Percentiles rank a stretch among this genome's conserved stretches.
Conservation (phyloP, 2,329 filamentous ascomycete species). For the Colletotrichum musae region DNA sequence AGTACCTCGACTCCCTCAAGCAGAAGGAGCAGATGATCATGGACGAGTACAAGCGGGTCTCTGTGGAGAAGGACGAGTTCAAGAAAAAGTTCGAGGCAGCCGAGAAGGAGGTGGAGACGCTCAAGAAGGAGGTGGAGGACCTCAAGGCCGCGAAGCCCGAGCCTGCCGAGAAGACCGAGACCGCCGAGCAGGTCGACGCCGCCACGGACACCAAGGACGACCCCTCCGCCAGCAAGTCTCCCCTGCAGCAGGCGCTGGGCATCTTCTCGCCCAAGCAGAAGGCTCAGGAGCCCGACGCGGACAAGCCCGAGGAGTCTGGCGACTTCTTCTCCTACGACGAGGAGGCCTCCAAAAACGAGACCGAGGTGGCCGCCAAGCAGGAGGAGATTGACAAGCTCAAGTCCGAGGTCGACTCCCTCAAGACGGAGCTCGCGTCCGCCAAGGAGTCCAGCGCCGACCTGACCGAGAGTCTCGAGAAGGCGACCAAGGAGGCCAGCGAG, state of each 20-base stretch:
- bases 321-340: constrained; percentile 95
- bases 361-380: constrained; percentile 78
- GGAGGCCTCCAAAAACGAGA: constrained; percentile 86
- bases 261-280: constrained; percentile 66
- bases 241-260: constrained; percentile 62
- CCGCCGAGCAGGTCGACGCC: constrained; percentile 27
- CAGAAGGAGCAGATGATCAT: constrained; percentile 92
- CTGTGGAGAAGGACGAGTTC: constrained; percentile 83
- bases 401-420: constrained; percentile 76
- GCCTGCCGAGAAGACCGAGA: constrained; percentile 48
- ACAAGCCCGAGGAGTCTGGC: constrained; percentile 58
- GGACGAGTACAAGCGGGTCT: constrained; percentile 91
- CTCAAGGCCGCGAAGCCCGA: constrained; percentile 53
- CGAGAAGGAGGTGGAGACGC: constrained; percentile 73
- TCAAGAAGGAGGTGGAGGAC: constrained; percentile 70
- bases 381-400: constrained; percentile 80
- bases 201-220: constrained; percentile 48
- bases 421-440: constrained; percentile 78
- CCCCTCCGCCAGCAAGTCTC: constrained; percentile 56
- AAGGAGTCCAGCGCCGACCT: constrained; percentile 80
- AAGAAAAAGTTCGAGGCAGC: constrained; percentile 83
- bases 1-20: constrained; percentile 91
- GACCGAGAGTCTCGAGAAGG: constrained; percentile 76
- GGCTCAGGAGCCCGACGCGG: constrained; percentile 49
- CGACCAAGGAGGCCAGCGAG: constrained; percentile 73